Base-by-base conservation (phyloP, 306 rosid species). In the Cucurbita pepo region DNA sequence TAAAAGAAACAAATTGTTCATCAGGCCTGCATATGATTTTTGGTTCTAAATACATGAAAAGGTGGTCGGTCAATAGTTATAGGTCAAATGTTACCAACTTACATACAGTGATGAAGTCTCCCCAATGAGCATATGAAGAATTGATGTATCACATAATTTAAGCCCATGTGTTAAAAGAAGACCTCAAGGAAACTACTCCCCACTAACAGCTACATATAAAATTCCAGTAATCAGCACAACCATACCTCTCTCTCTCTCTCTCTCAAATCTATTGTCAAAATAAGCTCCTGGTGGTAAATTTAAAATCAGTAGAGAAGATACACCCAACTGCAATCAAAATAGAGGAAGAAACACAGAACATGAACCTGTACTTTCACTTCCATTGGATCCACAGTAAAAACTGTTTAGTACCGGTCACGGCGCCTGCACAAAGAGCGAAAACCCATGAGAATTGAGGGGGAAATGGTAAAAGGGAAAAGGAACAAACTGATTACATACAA, bases 211-310 rank as follows among this genome's bases (percentile, higher is more conserved):
- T 69, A 69, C 21, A 69, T 37, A 51, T 50, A 34, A 43, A 69
- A 69, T 69, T 69, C 59, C 58, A 69, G 74, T 69, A 69, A 69
- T 69, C 44, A 72, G 83, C 81, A 53, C 82, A 77, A 69, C 76
- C 88, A 85, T 76, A 76, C 81, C 85, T 79, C 78, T 76, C 85
- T 21, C 85, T 79, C 78, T 76, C 85, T 21, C 22, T 21, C 22
- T 81, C 78, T 76, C 83, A 85, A 76, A 80, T 78, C 81, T 56
- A 21, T 54, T 81, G 77, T 79, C 64, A 67, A 77, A 75, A 83
- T 81, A 85, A 72, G 78, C 86, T 86, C 51, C 59, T 48, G 74
- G 16, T 7, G 16, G 45, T 50, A 58, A 34, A 15, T 14, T 51
- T 51, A 69, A 50, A 69, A 30, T 25, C 74, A 51, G 34, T 48